Evolutionary conservation across 345 rosid genomes (phyloP), one percentile per base, ranked within the genome.

Genomic region (Ceriops tagal): DNA sequence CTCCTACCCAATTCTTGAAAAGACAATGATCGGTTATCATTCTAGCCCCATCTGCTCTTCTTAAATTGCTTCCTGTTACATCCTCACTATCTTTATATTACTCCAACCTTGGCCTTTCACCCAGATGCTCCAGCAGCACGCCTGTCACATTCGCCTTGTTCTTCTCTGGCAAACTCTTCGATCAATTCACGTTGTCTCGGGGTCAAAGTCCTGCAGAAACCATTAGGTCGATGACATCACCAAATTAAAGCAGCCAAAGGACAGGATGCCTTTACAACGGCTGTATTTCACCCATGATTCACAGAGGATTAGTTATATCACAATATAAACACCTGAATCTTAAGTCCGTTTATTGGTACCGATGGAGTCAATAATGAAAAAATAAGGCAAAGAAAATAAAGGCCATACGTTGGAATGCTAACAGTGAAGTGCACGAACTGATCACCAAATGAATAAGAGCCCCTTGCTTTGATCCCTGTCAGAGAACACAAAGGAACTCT

Each of bases 381-480:
- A 15, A 53, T 19, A 19, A 13, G n/a, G 19, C 61, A 1, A 1
- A 5, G 43, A 66, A 31, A 21, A 53, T 16, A 61, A 30, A 53
- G 13, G 64, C 80, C 97, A 31, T 83, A 92, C 99, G 76, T 57
- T 37, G 99, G 99, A 74, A 96, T 90, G 88, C 84, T 84, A 81
- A 96, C 88, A 59, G 86, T 92, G 83, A 89, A 96, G 76, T 96
- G 96, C 79, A 96, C 99, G 70, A 74, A 96, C 62, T 92, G 97
- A 80, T 96, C 96, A 20, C 99, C 99, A 28, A 78, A 86, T 69
- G 84, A 77, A 73, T 74, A 73, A 1, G 98, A 86, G 67, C 84
- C 85, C 69, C 98, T 85, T n/a, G 91, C 71, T 77, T 91, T 92
- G 62, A 96, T 84, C 66, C 98, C 97, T 92, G 86, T 66, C 39